Conservation (phyloP, 2,329 filamentous ascomycete species). For the Westerdykella ornata region DNA sequence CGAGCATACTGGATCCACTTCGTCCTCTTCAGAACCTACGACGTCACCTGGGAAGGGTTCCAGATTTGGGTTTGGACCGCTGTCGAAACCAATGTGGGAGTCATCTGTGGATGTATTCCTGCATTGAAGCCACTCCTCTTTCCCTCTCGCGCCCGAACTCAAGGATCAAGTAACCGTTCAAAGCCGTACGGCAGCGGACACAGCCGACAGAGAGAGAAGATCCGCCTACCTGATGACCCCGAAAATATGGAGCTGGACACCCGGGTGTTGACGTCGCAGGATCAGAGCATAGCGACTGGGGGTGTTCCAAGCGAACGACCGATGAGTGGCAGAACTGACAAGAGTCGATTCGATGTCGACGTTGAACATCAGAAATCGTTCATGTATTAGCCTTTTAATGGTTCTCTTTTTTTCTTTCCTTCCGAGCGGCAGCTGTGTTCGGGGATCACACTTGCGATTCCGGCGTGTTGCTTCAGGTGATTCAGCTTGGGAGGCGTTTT, state of each 20-base stretch:
- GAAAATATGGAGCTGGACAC: constrained; percentile 29
- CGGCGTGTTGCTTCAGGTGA: not conserved
- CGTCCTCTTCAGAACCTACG: constrained; percentile 40
- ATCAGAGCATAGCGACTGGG: constrained; percentile 11
- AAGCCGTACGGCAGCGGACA: constrained; percentile 23
- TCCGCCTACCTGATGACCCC: constrained; percentile 23
- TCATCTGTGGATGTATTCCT: constrained; percentile 42
- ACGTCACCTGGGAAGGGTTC: constrained; percentile 43
- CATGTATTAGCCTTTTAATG: constrained; percentile 26
- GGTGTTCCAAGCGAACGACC: constrained; percentile 19
- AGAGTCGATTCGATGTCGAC: constrained; percentile 30
- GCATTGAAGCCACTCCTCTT: constrained; percentile 40
- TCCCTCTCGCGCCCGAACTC: constrained; percentile 25
- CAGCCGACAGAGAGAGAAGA: constrained; percentile 27
- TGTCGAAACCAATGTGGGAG: constrained; percentile 40
- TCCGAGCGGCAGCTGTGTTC: not conserved
- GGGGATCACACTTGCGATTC: not conserved
- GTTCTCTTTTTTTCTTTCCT: not conserved
- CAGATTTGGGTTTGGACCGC: constrained; percentile 41
- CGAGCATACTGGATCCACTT: constrained; percentile 45
- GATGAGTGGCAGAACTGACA: constrained; percentile 31
- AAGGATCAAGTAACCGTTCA: constrained; percentile 21
- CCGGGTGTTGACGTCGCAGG: constrained; percentile 21
- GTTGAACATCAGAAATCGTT: constrained; percentile 34
- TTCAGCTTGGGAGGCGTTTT: not conserved